phyloP scores from a whole-genome alignment of 1,284 basidiomycete species.

The Phaffia rhodozyma region DNA sequence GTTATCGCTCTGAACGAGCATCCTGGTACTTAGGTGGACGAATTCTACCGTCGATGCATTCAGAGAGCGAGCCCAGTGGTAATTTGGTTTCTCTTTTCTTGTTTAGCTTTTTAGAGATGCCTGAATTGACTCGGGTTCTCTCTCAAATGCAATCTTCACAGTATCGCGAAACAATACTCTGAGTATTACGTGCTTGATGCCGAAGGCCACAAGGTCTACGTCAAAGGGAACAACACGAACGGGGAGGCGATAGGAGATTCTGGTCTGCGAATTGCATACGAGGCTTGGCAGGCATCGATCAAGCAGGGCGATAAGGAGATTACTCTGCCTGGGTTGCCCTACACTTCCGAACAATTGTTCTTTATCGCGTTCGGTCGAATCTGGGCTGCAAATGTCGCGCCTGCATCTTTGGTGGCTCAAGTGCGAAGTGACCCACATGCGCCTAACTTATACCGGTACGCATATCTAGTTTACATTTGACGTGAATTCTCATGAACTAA shows the following conservation, averaged over 20 bases:
- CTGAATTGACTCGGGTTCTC: too few species aligned
- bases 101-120: too few species aligned
- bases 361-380: conserved; percentile 67
- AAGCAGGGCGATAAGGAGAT: conserved; percentile 50
- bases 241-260: conserved; percentile 84
- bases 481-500: conserved; percentile 17
- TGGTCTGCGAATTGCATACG: conserved; percentile 69
- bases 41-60: conserved; percentile 73
- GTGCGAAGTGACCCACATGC: conserved; percentile 82
- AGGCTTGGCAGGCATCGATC: conserved; percentile 67
- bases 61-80: conserved; percentile 65
- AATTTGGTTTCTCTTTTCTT: too few species aligned
- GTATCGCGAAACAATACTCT: conserved; percentile 74
- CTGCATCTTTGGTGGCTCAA: conserved; percentile 49
- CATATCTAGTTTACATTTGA: not conserved
- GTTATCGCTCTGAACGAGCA: not conserved
- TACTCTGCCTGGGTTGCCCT: conserved; percentile 64
- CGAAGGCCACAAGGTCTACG: conserved; percentile 65
- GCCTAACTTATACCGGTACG: conserved; percentile 38
- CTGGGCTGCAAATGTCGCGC: conserved; percentile 27
- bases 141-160: too few species aligned
- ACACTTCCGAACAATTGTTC: conserved; percentile 71
- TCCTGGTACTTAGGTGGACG: conserved; percentile 44
- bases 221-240: conserved; percentile 55
- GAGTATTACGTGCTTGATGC: conserved; percentile 71